Conservation (phyloP, 768 basidiomycete species). For the Agaricus blazei region DNA sequence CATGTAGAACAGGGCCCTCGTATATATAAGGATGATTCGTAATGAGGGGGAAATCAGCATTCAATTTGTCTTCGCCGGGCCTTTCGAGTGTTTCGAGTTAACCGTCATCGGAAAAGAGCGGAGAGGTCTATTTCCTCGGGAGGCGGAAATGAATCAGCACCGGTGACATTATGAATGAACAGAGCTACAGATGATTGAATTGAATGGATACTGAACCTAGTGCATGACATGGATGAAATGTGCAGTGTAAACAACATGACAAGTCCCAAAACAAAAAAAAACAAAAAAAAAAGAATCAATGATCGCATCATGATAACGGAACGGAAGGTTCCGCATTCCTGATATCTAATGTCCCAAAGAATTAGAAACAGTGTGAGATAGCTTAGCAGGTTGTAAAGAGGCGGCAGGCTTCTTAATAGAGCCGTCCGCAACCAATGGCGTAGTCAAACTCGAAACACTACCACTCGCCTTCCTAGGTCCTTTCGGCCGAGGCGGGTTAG, state of each 20-base stretch:
- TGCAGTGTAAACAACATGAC: neutral
- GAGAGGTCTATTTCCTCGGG: too few species aligned
- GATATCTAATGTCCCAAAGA: neutral
- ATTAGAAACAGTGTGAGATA: neutral
- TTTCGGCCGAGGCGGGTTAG: neutral
- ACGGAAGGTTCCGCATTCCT: neutral
- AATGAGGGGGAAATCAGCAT: neutral
- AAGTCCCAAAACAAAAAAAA: neutral
- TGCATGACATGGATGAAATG: neutral
- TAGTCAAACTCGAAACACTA: neutral
- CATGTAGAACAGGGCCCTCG: neutral
- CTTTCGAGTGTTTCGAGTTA: neutral
- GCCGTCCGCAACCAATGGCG: neutral
- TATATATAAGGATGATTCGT: neutral
- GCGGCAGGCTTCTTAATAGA: neutral
- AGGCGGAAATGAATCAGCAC: too few species aligned
- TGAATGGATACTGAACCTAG: neutral
- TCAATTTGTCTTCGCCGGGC: conserved; percentile 10
- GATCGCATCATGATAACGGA: neutral
- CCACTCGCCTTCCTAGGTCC: conserved; percentile 6
- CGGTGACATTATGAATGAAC: too few species aligned
- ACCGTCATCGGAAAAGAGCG: too few species aligned
- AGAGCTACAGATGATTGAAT: too few species aligned
- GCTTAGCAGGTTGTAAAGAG: neutral
- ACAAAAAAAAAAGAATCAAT: neutral